phyloP scores from a whole-genome alignment of 371 early-diverging fungal species.

The Syncephalastrum monosporum region DNA sequence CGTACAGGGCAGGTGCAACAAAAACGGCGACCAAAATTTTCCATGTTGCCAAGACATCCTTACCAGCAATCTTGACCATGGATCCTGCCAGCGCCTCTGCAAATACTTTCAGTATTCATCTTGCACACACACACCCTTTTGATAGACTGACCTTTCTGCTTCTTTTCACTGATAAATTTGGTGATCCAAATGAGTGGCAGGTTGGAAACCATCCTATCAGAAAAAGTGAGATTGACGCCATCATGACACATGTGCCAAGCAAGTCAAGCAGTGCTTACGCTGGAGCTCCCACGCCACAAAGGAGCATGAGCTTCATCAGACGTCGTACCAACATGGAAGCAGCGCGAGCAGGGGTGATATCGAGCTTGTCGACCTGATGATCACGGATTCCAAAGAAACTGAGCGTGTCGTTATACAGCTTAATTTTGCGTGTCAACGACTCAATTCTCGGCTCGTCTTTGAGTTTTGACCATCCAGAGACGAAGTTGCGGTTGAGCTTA shows the following conservation, averaged over 20 bases:
- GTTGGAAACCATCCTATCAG: slow-evolving; percentile 63
- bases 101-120: neutral
- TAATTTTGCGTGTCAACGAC: slow-evolving; percentile 63
- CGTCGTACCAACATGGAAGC: slow-evolving; percentile 63
- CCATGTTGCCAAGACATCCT: slow-evolving; percentile 96
- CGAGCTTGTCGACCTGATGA: slow-evolving; percentile 88
- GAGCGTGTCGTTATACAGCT: slow-evolving; percentile 84
- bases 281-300: slow-evolving; percentile 79
- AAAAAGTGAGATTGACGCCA: neutral
- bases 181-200: slow-evolving; percentile 76
- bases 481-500: slow-evolving; percentile 84
- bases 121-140: neutral
- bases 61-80: slow-evolving; percentile 90
- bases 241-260: neutral
- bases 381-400: slow-evolving; percentile 90
- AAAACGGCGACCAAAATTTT: slow-evolving; percentile 83
- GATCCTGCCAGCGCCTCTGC: slow-evolving; percentile 87
- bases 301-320: slow-evolving; percentile 59
- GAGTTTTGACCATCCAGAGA: slow-evolving; percentile 72
- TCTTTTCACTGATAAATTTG: slow-evolving; percentile 67
- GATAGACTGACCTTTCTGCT: slow-evolving; percentile 60
- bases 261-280: slow-evolving; percentile 54
- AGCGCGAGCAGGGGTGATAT: slow-evolving; percentile 71
- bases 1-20: slow-evolving; percentile 75
- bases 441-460: slow-evolving; percentile 66